Base-by-base conservation (phyloP, 352 stramenopile species). In the Pythium pectinolyticum region DNA sequence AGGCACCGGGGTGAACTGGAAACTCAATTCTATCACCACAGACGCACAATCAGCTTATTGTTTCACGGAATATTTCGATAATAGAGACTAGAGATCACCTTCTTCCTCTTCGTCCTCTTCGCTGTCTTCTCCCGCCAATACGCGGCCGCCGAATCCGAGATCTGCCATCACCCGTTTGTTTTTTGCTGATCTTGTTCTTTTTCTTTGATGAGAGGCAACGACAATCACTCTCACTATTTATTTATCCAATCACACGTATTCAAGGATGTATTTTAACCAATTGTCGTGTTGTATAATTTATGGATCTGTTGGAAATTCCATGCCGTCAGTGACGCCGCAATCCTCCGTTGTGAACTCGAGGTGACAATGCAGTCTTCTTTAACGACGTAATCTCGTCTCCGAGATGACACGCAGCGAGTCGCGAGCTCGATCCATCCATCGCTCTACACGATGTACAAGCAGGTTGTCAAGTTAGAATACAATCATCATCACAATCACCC, bases 381-480 rank as follows among this genome's bases (percentile, higher is more conserved):
- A 81, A 30, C 77, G 78, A 53, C 80, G 82, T 63, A 95, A 66
- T 53, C 86, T 70, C 17, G 82, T 90, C 54, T 95, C 84, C 5
- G 82, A 92, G 57, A 95, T 90, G 24, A 95, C 83, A 51, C 82
- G 80, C 10, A 95, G 71, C 14, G 86, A 95, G 55, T 95, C 82
- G 2, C 84, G 84, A 12, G 86, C 80, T 31, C 86, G 82, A 35
- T 92, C 73, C 78, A 90, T 93, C 86, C 86, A 95, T 47, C 77
- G 79, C 57, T 92, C 78, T 91, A n/a, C n/a, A n/a, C n/a, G n/a
- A n/a, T n/a, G n/a, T n/a, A n/a, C n/a, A n/a, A n/a, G n/a, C n/a
- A n/a, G n/a, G n/a, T n/a, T n/a, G n/a, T n/a, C n/a, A n/a, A n/a
- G n/a, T n/a, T n/a, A n/a, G n/a, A n/a, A n/a, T n/a, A n/a, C n/a